Conservation (phyloP, 2,329 filamentous ascomycete genomes). For the Akanthomyces muscarius region DNA sequence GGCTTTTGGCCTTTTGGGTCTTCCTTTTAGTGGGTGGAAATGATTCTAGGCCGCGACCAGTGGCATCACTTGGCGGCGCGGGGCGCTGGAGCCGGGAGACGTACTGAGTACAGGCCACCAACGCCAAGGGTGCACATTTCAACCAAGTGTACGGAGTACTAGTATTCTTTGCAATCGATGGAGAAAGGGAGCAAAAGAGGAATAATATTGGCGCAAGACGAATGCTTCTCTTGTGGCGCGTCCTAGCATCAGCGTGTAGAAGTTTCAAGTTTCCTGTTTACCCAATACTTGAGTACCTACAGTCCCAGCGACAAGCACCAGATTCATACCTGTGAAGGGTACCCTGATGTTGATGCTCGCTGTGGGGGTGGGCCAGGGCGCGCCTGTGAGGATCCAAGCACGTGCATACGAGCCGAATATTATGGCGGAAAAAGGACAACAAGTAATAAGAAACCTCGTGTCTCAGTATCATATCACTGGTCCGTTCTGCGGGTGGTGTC, state of each 20-base stretch:
- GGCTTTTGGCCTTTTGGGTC: not conserved
- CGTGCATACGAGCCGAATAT: not conserved
- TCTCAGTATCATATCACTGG: not conserved
- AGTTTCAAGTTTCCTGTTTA: too few species aligned
- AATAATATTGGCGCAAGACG: too few species aligned
- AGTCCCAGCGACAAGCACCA: not conserved
- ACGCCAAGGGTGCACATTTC: not conserved
- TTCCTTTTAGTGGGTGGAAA: not conserved
- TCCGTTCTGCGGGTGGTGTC: not conserved
- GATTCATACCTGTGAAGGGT: not conserved
- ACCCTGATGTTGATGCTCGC: not conserved
- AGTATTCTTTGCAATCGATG: too few species aligned
- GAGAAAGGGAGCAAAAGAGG: too few species aligned
- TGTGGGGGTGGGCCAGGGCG: not conserved
- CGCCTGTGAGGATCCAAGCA: not conserved
- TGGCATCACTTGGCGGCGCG: not conserved
- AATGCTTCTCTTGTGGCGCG: too few species aligned
- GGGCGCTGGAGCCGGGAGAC: not conserved
- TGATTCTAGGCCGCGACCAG: not conserved
- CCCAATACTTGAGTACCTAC: too few species aligned
- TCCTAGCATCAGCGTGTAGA: too few species aligned
- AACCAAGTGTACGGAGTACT: too few species aligned
- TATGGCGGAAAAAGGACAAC: not conserved
- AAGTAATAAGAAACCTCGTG: not conserved
- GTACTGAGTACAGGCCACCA: not conserved